A percentile compares a stretch with the other conserved stretches of the same genome.
phyloP scores from a whole-genome alignment of 495 filamentous ascomycete genomes.

The Neurospora sp. region DNA sequence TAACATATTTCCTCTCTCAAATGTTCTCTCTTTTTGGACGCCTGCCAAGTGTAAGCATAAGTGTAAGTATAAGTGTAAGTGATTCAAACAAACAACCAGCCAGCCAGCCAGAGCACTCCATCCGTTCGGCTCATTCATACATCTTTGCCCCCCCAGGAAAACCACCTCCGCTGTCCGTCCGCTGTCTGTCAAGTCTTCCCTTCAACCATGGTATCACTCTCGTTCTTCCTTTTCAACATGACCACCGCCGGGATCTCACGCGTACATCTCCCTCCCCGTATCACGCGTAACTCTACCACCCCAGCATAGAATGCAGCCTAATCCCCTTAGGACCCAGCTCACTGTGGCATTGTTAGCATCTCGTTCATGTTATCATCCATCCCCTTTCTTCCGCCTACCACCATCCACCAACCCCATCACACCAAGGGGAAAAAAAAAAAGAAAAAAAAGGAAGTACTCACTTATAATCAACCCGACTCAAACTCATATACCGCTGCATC shows the following conservation, averaged over 20 bases:
- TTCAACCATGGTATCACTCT: neutral
- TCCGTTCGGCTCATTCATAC: neutral
- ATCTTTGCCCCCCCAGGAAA: neutral
- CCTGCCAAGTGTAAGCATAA: neutral
- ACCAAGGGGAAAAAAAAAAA: too few species aligned
- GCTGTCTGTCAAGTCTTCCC: neutral
- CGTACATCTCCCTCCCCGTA: neutral
- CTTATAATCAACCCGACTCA: slow-evolving; percentile 39
- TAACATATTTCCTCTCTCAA: neutral
- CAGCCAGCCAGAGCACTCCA: neutral
- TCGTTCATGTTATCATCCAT: neutral
- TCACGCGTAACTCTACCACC: slow-evolving; percentile 1
- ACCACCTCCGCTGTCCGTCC: neutral
- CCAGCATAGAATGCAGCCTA: slow-evolving; percentile 31
- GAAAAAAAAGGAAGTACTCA: slow-evolving; percentile 18
- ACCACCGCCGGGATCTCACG: neutral
- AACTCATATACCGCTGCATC: slow-evolving; percentile 31
- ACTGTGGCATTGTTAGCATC: slow-evolving; percentile 10
- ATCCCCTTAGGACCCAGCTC: slow-evolving; percentile 34
- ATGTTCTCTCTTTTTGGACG: neutral
- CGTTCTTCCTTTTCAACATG: neutral
- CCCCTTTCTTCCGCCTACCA: neutral
- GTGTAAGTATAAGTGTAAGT: neutral
- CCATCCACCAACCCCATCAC: neutral
- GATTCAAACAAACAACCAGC: neutral